These are phyloP conservation scores for Neospermospora avenae DNA, from an alignment of 2,329 filamentous ascomycete species.

Conservation along the genomic window DNA sequence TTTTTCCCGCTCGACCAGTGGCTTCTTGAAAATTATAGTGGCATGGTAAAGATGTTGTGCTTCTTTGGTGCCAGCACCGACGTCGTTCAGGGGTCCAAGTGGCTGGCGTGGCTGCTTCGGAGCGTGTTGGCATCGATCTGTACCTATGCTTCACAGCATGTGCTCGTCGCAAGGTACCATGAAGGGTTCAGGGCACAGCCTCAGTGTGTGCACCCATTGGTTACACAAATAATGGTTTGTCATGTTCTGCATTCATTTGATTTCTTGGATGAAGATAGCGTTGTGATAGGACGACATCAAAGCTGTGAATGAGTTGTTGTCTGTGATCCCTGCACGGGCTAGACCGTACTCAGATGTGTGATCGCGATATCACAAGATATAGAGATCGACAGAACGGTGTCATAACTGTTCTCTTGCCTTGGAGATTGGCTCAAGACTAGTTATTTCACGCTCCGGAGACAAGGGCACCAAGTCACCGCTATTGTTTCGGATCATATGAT, in stretches of 20 bases:
- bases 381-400: slow-evolving; percentile 2
- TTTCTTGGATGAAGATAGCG: neutral
- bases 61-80: slow-evolving; percentile 7
- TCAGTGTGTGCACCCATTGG: neutral
- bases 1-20: slow-evolving; percentile 1
- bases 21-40: neutral
- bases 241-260: neutral
- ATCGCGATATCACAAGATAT: neutral
- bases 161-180: slow-evolving; percentile 2
- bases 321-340: neutral
- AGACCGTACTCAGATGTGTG: neutral
- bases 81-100: slow-evolving; percentile 5
- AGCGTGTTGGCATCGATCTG: neutral
- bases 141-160: neutral
- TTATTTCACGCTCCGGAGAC: neutral
- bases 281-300: slow-evolving; percentile 1
- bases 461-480: neutral
- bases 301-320: neutral
- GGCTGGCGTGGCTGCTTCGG: slow-evolving; percentile 1
- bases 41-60: slow-evolving; percentile 6
- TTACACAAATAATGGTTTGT: neutral
- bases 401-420: slow-evolving; percentile 2
- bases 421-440: too few relatives aligned
- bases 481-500: neutral
- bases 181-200: neutral